Conservation (phyloP, 2,329 filamentous ascomycete species). For the Lachnellula subtilissima region DNA sequence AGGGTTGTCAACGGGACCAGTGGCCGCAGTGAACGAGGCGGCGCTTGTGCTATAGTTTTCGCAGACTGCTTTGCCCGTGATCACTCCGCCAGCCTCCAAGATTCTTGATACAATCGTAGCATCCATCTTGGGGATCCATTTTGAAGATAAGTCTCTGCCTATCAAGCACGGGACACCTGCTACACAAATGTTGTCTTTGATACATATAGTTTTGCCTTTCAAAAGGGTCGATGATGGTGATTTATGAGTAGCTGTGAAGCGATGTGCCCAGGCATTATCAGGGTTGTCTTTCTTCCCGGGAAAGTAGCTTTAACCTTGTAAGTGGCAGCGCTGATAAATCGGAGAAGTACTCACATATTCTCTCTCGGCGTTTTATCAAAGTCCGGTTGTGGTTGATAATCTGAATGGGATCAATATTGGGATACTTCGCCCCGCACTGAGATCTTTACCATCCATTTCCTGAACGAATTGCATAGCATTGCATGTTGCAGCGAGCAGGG, state of each 20-base stretch:
- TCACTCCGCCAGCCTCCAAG: constrained; percentile 45
- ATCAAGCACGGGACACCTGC: constrained; percentile 49
- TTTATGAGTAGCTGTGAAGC: constrained; percentile 14
- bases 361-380: constrained; percentile 10
- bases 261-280: constrained; percentile 18
- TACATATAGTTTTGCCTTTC: constrained; percentile 42
- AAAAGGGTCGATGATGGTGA: constrained; percentile 22
- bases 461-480: constrained; percentile 20
- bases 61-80: constrained; percentile 48
- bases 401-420: background rate
- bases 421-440: background rate
- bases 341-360: constrained; percentile 11
- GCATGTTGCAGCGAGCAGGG: constrained; percentile 18
- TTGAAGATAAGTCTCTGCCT: constrained; percentile 45
- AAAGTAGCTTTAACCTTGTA: constrained; percentile 7
- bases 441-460: constrained; percentile 16
- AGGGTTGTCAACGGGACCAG: constrained; percentile 44
- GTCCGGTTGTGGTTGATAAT: constrained; percentile 20
- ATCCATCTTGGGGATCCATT: constrained; percentile 48
- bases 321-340: background rate
- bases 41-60: constrained; percentile 50
- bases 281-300: constrained; percentile 15
- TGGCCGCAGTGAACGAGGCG: constrained; percentile 42
- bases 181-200: constrained; percentile 53
- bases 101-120: constrained; percentile 48